Percentiles rank a stretch among this genome's conserved stretches.
phyloP scores from a whole-genome alignment of 805 yeast genomes.

The Spathaspora sp. region DNA sequence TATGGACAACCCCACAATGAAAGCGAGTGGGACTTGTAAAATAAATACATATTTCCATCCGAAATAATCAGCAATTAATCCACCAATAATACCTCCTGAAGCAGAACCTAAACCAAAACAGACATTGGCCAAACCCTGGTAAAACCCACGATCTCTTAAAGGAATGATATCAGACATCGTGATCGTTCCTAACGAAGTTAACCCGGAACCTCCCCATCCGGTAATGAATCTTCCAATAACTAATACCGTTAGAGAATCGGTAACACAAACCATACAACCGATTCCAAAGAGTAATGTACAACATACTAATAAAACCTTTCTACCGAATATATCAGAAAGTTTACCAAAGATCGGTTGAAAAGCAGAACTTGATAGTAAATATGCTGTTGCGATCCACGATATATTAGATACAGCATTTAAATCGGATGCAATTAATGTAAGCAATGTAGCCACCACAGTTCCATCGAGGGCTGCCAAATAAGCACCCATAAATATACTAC shows the following conservation, averaged over 20 bases:
- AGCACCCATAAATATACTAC: constrained; percentile 33
- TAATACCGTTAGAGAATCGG: constrained; percentile 44
- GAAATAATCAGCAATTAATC: constrained; percentile 49
- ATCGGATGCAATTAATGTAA: constrained; percentile 66
- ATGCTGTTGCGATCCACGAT: constrained; percentile 74
- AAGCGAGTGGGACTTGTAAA: constrained; percentile 40
- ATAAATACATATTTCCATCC: constrained; percentile 50
- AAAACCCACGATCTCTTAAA: constrained; percentile 71
- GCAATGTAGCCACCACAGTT: constrained; percentile 63
- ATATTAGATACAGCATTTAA: constrained; percentile 58
- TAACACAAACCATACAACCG: constrained; percentile 54
- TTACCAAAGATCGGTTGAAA: constrained; percentile 74
- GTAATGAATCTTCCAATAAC: constrained; percentile 66
- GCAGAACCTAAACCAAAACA: constrained; percentile 69
- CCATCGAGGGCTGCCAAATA: constrained; percentile 65
- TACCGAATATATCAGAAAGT: constrained; percentile 67
- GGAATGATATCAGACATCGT: constrained; percentile 76
- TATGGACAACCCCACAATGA: constrained; percentile 37
- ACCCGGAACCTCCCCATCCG: constrained; percentile 92
- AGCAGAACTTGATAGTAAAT: constrained; percentile 64
- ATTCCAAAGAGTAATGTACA: constrained; percentile 55
- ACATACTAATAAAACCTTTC: constrained; percentile 48
- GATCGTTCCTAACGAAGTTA: constrained; percentile 70
- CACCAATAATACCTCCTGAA: constrained; percentile 45
- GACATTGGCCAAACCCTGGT: constrained; percentile 79